These are phyloP conservation scores for Adansonia rubrostipa DNA, from an alignment of 441 rosid species.

Conservation along the genomic window DNA sequence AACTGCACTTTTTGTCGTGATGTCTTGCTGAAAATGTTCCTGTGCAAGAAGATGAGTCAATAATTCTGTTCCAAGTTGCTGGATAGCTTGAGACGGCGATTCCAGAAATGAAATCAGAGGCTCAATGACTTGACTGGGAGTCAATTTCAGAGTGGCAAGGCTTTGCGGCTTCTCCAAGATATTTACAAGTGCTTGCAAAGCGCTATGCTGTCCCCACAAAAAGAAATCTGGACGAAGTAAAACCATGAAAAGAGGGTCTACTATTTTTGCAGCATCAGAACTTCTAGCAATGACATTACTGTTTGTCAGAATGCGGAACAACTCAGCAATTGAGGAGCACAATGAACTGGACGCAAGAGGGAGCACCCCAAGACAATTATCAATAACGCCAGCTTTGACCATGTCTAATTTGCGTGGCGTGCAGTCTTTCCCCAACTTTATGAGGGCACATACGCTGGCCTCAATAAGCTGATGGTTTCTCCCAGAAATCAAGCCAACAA, in stretches of 20 bases:
- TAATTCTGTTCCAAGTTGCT: constrained; percentile 79
- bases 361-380: constrained; percentile 72
- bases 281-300: constrained; percentile 81
- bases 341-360: constrained; percentile 64
- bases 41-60: constrained; percentile 78
- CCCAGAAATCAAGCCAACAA: constrained; percentile 66
- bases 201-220: constrained; percentile 87
- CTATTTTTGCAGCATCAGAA: constrained; percentile 72
- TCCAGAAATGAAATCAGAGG: constrained; percentile 82
- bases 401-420: constrained; percentile 69
- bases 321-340: constrained; percentile 72
- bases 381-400: constrained; percentile 76
- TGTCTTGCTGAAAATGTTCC: constrained; percentile 80
- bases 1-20: constrained; percentile 73
- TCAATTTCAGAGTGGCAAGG: constrained; percentile 65
- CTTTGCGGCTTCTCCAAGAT: constrained; percentile 88
- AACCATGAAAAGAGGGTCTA: constrained; percentile 79
- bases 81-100: constrained; percentile 76
- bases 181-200: constrained; percentile 86
- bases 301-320: constrained; percentile 85
- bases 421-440: constrained; percentile 87
- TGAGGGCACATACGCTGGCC: constrained; percentile 70
- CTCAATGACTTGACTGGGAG: constrained; percentile 72
- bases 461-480: constrained; percentile 63
- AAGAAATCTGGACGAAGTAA: constrained; percentile 72